A percentile compares a stretch with the other conserved stretches of the same genome.
Evolutionary conservation across 2,329 filamentous ascomycete genomes (phyloP).

Genomic region (Scedosporium boydii): DNA sequence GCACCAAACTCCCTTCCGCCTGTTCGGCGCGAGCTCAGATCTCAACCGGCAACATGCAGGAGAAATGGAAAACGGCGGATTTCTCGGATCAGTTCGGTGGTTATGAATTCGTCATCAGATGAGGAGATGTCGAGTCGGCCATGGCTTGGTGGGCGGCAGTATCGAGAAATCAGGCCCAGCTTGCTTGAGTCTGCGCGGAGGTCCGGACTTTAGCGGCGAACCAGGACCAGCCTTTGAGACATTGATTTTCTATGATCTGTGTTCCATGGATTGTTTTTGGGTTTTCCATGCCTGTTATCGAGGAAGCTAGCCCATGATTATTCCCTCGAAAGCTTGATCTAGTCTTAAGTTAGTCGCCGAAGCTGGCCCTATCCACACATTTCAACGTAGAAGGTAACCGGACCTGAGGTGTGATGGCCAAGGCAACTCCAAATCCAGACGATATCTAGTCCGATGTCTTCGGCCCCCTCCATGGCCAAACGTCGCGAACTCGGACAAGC

Average conservation of each 20-base stretch:
- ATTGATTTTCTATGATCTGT: not conserved
- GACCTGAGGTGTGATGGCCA: not conserved
- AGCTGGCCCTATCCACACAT: not conserved
- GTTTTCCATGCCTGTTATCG: not conserved
- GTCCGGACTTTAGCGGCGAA: not conserved
- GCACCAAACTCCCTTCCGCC: not conserved
- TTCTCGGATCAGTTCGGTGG: not conserved
- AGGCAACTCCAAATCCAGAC: not conserved
- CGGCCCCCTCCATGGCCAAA: not conserved
- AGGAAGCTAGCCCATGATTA: not conserved
- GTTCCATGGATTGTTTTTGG: not conserved
- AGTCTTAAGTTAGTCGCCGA: not conserved
- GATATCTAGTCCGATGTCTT: not conserved
- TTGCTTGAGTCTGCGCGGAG: not conserved
- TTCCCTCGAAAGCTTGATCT: not conserved
- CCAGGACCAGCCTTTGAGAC: not conserved
- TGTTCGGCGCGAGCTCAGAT: too few relatives aligned
- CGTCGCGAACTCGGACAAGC: not conserved
- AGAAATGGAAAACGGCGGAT: too few relatives aligned
- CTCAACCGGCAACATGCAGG: too few relatives aligned
- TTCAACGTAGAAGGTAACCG: too few relatives aligned
- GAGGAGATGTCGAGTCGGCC: not conserved
- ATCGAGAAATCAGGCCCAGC: not conserved
- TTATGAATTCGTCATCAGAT: not conserved
- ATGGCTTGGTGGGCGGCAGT: not conserved